Evolutionary conservation across 495 filamentous ascomycete genomes (phyloP).

Genomic region (Pyrenula massariospora): DNA sequence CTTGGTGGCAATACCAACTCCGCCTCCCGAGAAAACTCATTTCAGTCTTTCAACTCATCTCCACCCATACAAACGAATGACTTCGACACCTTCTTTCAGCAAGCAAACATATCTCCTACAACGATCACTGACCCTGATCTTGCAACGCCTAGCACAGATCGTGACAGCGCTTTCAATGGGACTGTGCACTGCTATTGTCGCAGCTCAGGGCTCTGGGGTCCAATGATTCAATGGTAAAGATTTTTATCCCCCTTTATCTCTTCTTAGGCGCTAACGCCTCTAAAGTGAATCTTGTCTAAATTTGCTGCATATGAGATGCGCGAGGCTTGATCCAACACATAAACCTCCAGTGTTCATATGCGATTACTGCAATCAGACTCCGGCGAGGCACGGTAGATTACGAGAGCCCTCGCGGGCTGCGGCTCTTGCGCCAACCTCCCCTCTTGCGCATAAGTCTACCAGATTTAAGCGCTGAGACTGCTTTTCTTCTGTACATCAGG

Average conservation of each 20-base stretch:
- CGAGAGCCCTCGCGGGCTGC: constrained; percentile 38
- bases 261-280: constrained; percentile 6
- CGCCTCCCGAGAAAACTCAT: constrained; percentile 14
- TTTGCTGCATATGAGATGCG: constrained; percentile 72
- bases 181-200: constrained; percentile 64
- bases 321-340: constrained; percentile 52
- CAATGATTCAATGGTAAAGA: constrained; percentile 77
- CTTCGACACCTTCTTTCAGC: constrained; percentile 23
- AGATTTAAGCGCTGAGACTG: not conserved
- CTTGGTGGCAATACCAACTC: constrained; percentile 5
- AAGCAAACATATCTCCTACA: constrained; percentile 48
- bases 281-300: constrained; percentile 73
- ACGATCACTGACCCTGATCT: constrained; percentile 56
- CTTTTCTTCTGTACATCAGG: too few species aligned
- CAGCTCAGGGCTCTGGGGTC: constrained; percentile 47
- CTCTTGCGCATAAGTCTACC: constrained; percentile 48
- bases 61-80: constrained; percentile 30
- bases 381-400: constrained; percentile 52
- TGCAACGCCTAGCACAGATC: constrained; percentile 53
- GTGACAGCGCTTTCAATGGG: constrained; percentile 38
- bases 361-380: constrained; percentile 67
- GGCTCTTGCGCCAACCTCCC: constrained; percentile 37
- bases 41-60: constrained; percentile 30
- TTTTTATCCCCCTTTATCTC: not conserved
- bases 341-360: constrained; percentile 68